phyloP scores from a whole-genome alignment of 2,329 filamentous ascomycete species.

The Teratosphaeria destructans region DNA sequence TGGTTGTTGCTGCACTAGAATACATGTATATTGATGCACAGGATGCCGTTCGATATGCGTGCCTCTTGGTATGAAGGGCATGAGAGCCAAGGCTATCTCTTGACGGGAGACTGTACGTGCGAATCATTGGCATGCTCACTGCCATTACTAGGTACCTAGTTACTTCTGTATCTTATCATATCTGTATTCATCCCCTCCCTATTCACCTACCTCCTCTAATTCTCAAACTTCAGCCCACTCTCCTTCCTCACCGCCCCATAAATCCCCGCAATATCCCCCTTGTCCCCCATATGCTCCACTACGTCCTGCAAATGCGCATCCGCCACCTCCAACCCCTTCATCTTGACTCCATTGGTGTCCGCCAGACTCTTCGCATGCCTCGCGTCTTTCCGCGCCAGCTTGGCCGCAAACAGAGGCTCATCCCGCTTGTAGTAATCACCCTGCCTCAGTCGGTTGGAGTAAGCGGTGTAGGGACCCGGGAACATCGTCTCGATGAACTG shows the following conservation, averaged over 20 bases:
- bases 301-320: constrained; percentile 57
- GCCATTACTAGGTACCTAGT: too few species aligned
- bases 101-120: too few species aligned
- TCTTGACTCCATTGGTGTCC: constrained; percentile 44
- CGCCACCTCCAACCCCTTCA: constrained; percentile 55
- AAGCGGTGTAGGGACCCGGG: constrained; percentile 63
- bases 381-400: constrained; percentile 74
- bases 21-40: too few species aligned
- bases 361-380: constrained; percentile 63
- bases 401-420: constrained; percentile 71
- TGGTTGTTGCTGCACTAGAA: too few species aligned
- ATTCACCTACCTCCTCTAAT: constrained; percentile 5
- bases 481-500: constrained; percentile 63
- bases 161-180: background rate
- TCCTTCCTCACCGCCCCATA: constrained; percentile 72
- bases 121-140: too few species aligned
- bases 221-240: constrained; percentile 61
- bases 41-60: too few species aligned
- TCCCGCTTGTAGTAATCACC: constrained; percentile 69
- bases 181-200: background rate
- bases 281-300: constrained; percentile 56
- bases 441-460: constrained; percentile 60
- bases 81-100: too few species aligned
- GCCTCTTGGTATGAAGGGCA: too few species aligned
- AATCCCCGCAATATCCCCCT: constrained; percentile 70